Evolutionary conservation across 2,329 filamentous ascomycete species (phyloP).

Genomic region (Curvularia spicifera): DNA sequence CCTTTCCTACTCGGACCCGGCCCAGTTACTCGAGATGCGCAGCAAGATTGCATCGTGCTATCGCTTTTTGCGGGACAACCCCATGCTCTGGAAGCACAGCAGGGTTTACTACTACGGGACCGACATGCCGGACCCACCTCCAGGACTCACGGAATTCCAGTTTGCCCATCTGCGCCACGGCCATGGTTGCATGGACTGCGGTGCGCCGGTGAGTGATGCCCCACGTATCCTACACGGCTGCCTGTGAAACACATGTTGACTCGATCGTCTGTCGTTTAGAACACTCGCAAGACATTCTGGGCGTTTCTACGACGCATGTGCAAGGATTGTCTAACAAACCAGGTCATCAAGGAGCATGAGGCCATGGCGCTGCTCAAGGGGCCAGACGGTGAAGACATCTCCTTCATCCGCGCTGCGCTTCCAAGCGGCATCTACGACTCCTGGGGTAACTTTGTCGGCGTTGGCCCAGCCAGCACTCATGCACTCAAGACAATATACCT

Average conservation of each 20-base stretch:
- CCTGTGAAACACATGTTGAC: neutral
- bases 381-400: slow-evolving; percentile 36
- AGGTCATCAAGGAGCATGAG: slow-evolving; percentile 43
- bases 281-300: slow-evolving; percentile 53
- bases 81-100: slow-evolving; percentile 49
- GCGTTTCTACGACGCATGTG: slow-evolving; percentile 53
- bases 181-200: slow-evolving; percentile 50
- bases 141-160: slow-evolving; percentile 49
- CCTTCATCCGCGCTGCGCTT: slow-evolving; percentile 39
- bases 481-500: slow-evolving; percentile 45
- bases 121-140: slow-evolving; percentile 44
- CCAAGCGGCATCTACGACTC: slow-evolving; percentile 47
- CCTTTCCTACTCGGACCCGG: slow-evolving; percentile 43
- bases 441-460: slow-evolving; percentile 49
- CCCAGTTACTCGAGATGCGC: slow-evolving; percentile 46
- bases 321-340: slow-evolving; percentile 46
- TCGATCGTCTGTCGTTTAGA: slow-evolving; percentile 8
- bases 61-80: slow-evolving; percentile 44
- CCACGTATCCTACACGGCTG: neutral
- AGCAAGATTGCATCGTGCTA: slow-evolving; percentile 45
- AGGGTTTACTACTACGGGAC: slow-evolving; percentile 43
- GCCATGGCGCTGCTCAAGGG: slow-evolving; percentile 36
- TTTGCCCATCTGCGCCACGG: slow-evolving; percentile 51
- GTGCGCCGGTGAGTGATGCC: slow-evolving; percentile 22
- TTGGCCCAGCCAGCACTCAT: slow-evolving; percentile 44